Percentiles rank a stretch among this genome's conserved stretches.
Conservation (phyloP, 768 basidiomycete genomes). For the Auricularia cornea region DNA sequence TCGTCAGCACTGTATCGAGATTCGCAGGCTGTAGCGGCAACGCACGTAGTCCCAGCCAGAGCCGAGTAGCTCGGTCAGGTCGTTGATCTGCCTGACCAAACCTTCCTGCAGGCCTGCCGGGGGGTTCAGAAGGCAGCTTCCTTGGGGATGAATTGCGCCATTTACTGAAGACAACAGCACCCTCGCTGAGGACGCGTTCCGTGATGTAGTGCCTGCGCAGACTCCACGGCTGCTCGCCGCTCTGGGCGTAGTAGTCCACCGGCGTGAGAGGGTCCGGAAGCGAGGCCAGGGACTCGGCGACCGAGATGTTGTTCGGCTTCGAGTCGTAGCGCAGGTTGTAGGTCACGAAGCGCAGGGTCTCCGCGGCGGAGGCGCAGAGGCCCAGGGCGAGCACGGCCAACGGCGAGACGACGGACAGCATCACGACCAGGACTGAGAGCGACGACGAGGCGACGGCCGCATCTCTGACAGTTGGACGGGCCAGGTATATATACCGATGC, state of each 20-base stretch:
- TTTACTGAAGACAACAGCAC: conserved; percentile 33
- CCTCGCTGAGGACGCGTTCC: conserved; percentile 35
- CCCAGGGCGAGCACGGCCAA: neutral
- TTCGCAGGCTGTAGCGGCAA: neutral
- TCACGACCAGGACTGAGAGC: no score
- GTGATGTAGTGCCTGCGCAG: conserved; percentile 40
- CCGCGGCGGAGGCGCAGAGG: neutral
- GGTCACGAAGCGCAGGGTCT: conserved; percentile 30
- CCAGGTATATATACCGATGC: no score
- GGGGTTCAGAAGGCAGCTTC: neutral
- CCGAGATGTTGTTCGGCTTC: conserved; percentile 40
- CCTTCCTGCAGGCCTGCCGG: conserved; percentile 45
- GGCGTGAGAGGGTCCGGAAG: conserved; percentile 34
- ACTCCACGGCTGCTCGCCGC: conserved; percentile 48
- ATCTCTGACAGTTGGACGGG: no score
- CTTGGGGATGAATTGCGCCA: neutral
- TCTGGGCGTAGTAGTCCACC: conserved; percentile 21
- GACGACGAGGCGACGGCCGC: no score
- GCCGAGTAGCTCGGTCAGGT: conserved; percentile 47
- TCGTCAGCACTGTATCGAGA: neutral
- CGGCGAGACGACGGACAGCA: neutral
- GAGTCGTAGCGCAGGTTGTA: conserved; percentile 52
- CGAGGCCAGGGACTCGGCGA: conserved; percentile 35
- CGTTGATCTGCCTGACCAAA: conserved; percentile 46
- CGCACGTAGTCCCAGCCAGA: conserved; percentile 45